A percentile compares a stretch with the other conserved stretches of the same genome.
These are phyloP conservation scores for Alternaria brassicae DNA, from an alignment of 2,329 filamentous ascomycete species.

Conservation along the genomic window DNA sequence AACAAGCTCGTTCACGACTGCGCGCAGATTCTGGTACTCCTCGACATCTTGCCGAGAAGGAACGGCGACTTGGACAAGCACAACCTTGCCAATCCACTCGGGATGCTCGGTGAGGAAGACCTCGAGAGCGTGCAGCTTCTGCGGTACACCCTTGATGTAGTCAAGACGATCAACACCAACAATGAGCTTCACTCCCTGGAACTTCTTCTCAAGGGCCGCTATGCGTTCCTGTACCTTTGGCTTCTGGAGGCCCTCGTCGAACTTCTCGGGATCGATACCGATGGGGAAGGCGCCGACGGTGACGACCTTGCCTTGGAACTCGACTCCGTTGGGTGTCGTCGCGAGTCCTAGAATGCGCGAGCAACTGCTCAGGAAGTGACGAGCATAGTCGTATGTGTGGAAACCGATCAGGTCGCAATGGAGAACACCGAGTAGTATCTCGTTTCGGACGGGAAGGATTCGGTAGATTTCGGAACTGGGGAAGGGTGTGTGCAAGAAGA, in stretches of 20 bases:
- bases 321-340: conserved; percentile 91
- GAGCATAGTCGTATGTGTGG: conserved; percentile 98
- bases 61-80: conserved; percentile 94
- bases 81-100: conserved; percentile 97
- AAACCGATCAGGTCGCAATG: conserved; percentile 97
- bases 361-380: conserved; percentile 95
- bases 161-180: conserved; percentile 96
- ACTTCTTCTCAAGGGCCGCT: conserved; percentile 82
- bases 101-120: conserved; percentile 97
- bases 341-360: conserved; percentile 83
- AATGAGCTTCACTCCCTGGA: conserved; percentile 94
- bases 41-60: conserved; percentile 95
- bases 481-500: conserved; percentile 97
- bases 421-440: conserved; percentile 83
- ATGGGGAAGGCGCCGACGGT: conserved; percentile 96
- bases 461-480: conserved; percentile 97
- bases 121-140: conserved; percentile 95
- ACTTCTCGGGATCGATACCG: conserved; percentile 96
- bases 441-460: conserved; percentile 90
- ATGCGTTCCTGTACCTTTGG: conserved; percentile 89
- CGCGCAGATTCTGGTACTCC: conserved; percentile 94
- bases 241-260: conserved; percentile 85
- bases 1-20: conserved; percentile 95
- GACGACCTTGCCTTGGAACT: conserved; percentile 86
- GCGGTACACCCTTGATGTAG: conserved; percentile 98